Evolutionary conservation across 768 basidiomycete genomes (phyloP).

Genomic region (Nevesoporus exiguus): DNA sequence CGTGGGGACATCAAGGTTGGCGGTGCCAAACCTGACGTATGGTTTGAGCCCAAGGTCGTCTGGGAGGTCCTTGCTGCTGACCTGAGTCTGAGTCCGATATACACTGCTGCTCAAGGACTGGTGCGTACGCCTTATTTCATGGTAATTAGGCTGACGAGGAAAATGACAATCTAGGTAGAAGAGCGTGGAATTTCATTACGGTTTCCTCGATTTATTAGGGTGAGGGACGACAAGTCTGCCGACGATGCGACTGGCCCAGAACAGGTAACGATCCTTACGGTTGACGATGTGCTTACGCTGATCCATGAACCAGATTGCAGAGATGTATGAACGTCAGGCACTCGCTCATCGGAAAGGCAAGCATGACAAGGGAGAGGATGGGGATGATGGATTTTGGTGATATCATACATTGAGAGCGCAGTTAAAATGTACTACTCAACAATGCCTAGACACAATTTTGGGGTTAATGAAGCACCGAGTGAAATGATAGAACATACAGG

Average conservation of each 20-base stretch:
- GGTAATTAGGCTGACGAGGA: neutral
- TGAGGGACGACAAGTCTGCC: slow-evolving; percentile 89
- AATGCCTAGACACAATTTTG: slow-evolving; percentile 4
- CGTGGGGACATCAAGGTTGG: slow-evolving; percentile 86
- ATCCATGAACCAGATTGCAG: slow-evolving; percentile 60
- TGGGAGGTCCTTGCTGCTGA: slow-evolving; percentile 99
- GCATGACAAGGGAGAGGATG: slow-evolving; percentile 57
- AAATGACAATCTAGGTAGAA: slow-evolving; percentile 52
- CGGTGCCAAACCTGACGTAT: slow-evolving; percentile 93
- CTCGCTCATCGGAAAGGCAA: slow-evolving; percentile 75
- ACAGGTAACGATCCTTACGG: slow-evolving; percentile 52
- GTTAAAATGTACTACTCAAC: slow-evolving; percentile 15
- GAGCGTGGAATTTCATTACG: slow-evolving; percentile 92
- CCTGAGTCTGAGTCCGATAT: slow-evolving; percentile 92
- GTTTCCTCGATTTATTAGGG: slow-evolving; percentile 90
- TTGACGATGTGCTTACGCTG: slow-evolving; percentile 1
- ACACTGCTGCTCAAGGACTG: slow-evolving; percentile 90
- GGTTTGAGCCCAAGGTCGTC: slow-evolving; percentile 96
- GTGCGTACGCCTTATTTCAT: slow-evolving; percentile 39
- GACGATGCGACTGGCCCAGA: slow-evolving; percentile 94
- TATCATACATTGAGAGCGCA: slow-evolving; percentile 12
- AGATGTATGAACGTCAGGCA: slow-evolving; percentile 90
- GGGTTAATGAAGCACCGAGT: neutral
- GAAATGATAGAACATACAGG: slow-evolving; percentile 1
- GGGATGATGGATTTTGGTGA: slow-evolving; percentile 80